phyloP scores from a whole-genome alignment of 768 basidiomycete species.

The Psilocybe tampanensis region DNA sequence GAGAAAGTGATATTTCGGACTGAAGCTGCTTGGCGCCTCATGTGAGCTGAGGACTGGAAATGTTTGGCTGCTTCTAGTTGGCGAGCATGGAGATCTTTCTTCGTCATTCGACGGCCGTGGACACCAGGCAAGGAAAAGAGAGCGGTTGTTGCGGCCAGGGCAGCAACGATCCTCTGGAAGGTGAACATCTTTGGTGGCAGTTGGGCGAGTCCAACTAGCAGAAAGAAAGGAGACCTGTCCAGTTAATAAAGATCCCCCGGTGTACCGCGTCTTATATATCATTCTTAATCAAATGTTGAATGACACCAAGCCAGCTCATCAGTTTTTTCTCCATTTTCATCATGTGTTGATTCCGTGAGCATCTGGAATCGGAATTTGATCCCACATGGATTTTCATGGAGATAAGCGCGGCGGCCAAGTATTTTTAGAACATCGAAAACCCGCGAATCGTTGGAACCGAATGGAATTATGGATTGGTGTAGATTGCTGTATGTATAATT shows the following conservation, averaged over 20 bases:
- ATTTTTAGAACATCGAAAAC: slow-evolving; percentile 20
- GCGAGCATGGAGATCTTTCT: slow-evolving; percentile 43
- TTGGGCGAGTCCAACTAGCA: not conserved
- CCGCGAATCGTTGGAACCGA: not conserved
- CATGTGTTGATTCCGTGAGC: slow-evolving; percentile 11
- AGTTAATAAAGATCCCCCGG: not conserved
- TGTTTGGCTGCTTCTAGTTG: slow-evolving; percentile 53
- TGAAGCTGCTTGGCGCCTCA: slow-evolving; percentile 13
- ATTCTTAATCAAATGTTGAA: not conserved
- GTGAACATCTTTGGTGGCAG: slow-evolving; percentile 15
- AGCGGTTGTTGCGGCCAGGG: slow-evolving; percentile 17
- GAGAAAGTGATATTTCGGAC: slow-evolving; percentile 72
- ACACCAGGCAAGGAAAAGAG: slow-evolving; percentile 13
- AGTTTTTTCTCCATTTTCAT: not conserved
- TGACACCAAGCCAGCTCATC: slow-evolving; percentile 6
- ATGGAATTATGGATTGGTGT: too few species aligned
- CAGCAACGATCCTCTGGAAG: slow-evolving; percentile 15
- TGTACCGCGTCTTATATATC: slow-evolving; percentile 13
- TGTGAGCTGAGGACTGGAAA: slow-evolving; percentile 25
- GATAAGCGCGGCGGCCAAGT: slow-evolving; percentile 15
- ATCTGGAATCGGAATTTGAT: not conserved
- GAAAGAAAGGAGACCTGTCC: slow-evolving; percentile 5
- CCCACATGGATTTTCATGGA: slow-evolving; percentile 13
- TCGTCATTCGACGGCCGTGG: slow-evolving; percentile 36
- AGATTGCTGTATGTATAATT: too few species aligned